Evolutionary conservation across 495 filamentous ascomycete species (phyloP), one percentile per base, ranked within the genome.

Genomic region (Friedmanniomyces simplex): DNA sequence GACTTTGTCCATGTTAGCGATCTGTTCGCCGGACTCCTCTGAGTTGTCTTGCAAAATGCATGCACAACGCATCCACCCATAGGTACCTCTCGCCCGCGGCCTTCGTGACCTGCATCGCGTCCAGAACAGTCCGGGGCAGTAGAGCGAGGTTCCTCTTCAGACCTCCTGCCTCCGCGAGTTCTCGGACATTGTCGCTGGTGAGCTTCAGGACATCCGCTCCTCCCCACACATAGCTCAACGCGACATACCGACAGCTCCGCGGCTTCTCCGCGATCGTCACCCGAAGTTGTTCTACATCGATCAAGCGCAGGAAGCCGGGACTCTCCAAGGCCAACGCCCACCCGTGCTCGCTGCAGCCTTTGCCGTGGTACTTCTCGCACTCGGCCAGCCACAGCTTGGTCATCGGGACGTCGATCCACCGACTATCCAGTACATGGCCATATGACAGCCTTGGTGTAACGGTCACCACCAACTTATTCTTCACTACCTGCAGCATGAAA

Each of bases 161-260:
- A 4, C 46, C 46, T 14, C 16, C 16, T 49, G 6, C 6, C 16
- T 28, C 13, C 13, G 46, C 7, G 24, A 49, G 46, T 18, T 49
- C 46, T 8, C 22, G 11, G 11, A 28, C n/a, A 45, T 28, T 55
- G 13, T 18, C 21, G 28, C 22, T 28, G 21, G 16, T 14, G 4
- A 43, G 22, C 36, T 28, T 43, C 13, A 41, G 52, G 16, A 42
- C 37, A 18, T 12, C 14, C 14, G 28, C 13, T 11, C 16, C 22
- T 10, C 52, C 52, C 52, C 52, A 55, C 11, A 55, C 52, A 25
- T 55, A 55, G 41, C 52, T 55, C 8, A 55, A 22, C 14, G 52
- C 52, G 18, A 43, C 52, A 21, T 43, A 55, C n/a, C 52, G 12
- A 45, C 41, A 39, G 13, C 14, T 18, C 34, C 14, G 52, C 22